phyloP scores from a whole-genome alignment of 225 moss, liverwort and hornwort species.

The Polytrichum formosum region DNA sequence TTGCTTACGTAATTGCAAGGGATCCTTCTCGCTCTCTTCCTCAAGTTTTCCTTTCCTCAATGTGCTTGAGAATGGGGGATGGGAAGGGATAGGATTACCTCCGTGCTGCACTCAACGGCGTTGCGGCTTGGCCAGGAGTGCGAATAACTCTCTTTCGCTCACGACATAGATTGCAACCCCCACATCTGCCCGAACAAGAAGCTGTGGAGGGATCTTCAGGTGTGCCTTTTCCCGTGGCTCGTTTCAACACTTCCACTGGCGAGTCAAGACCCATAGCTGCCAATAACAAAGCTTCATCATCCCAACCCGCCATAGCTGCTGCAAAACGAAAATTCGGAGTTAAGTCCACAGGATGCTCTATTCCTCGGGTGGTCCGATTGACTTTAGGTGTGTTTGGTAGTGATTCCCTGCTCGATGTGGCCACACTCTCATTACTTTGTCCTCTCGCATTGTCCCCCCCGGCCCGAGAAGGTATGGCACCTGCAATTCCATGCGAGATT shows the following conservation, averaged over 20 bases:
- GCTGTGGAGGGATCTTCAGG: conserved; percentile 15
- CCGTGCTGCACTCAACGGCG: conserved; percentile 69
- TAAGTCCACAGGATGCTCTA: conserved; percentile 27
- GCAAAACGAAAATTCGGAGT: conserved; percentile 78
- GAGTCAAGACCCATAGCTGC: conserved; percentile 43
- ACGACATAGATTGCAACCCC: conserved; percentile 43
- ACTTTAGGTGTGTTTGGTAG: conserved; percentile 21
- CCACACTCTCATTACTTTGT: background rate
- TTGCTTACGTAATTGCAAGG: too few species aligned
- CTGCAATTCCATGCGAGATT: background rate
- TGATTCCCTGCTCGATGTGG: conserved; percentile 13
- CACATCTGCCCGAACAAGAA: conserved; percentile 26
- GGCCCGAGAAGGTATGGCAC: background rate
- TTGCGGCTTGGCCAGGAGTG: conserved; percentile 68
- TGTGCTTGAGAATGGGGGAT: too few species aligned
- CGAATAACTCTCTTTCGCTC: conserved; percentile 74
- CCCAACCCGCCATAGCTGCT: conserved; percentile 90
- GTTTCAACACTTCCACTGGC: conserved; percentile 24
- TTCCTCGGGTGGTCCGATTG: conserved; percentile 11
- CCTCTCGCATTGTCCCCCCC: background rate
- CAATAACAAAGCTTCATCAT: conserved; percentile 66
- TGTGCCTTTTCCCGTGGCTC: conserved; percentile 20
- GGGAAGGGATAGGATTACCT: conserved; percentile 22
- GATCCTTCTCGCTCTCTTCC: too few species aligned
- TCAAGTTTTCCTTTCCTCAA: too few species aligned